Percentiles rank a stretch among this genome's conserved stretches.
Conservation (phyloP, 805 yeast genomes). For the Candida andamanensis region DNA sequence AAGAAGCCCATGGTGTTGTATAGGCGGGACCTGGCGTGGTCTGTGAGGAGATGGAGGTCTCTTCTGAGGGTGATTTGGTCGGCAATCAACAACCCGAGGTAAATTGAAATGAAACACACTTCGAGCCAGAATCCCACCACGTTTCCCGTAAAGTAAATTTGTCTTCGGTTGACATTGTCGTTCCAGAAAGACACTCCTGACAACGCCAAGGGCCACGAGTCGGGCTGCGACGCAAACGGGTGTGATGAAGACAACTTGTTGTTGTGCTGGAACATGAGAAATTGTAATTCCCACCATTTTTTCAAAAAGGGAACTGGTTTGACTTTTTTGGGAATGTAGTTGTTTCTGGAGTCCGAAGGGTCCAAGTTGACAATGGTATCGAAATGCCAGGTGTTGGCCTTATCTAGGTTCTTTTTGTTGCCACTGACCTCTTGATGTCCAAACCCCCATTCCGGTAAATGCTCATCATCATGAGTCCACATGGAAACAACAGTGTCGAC, state of each 20-base stretch:
- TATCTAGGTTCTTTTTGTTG: constrained; percentile 70
- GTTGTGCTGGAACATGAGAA: constrained; percentile 86
- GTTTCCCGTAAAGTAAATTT: constrained; percentile 89
- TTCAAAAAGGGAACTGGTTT: constrained; percentile 65
- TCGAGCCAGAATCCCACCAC: constrained; percentile 88
- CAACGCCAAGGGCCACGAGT: constrained; percentile 83
- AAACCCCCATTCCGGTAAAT: constrained; percentile 94
- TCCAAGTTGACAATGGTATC: constrained; percentile 61
- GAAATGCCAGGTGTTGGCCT: constrained; percentile 68
- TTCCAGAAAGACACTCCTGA: constrained; percentile 98
- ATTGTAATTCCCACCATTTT: constrained; percentile 89
- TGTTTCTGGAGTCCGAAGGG: constrained; percentile 51
- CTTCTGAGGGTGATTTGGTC: constrained; percentile 80
- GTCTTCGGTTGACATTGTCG: constrained; percentile 54
- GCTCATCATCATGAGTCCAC: constrained; percentile 84
- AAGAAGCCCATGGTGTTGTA: constrained; percentile 81
- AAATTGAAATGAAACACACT: constrained; percentile 57
- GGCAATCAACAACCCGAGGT: constrained; percentile 57
- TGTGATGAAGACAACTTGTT: constrained; percentile 82
- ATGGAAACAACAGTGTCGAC: constrained; percentile 84
- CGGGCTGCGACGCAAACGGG: constrained; percentile 93
- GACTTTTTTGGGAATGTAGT: constrained; percentile 60
- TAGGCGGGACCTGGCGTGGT: constrained; percentile 62
- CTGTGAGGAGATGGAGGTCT: constrained; percentile 50
- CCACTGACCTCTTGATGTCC: constrained; percentile 93